Percentiles rank a stretch among this genome's conserved stretches.
Evolutionary conservation across 192 early-diverging fungal species (phyloP).

Genomic region (Pilobolus umbonatus): DNA sequence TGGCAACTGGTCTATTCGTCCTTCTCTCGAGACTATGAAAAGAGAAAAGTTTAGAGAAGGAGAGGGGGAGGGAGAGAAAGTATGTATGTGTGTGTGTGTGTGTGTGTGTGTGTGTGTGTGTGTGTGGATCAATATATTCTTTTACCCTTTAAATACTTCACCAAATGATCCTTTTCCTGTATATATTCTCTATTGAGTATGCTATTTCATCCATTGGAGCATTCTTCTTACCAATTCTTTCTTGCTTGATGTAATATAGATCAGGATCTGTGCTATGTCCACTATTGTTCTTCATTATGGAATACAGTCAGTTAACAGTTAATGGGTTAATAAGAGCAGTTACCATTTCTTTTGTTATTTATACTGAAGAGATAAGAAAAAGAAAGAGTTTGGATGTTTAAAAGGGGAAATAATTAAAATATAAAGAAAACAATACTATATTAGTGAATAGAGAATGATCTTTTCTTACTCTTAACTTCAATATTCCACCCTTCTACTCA

Average conservation of each 20-base stretch:
- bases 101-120: not conserved
- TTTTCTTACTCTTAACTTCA: no score
- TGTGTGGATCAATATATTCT: not conserved
- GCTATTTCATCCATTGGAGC: not conserved
- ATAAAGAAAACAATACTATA: no score
- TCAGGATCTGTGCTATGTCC: constrained; percentile 55
- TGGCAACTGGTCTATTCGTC: constrained; percentile 77
- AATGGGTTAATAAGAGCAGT: no score
- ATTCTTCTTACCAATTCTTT: constrained; percentile 52
- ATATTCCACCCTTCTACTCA: no score
- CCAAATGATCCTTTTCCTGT: constrained; percentile 75
- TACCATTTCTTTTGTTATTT: no score
- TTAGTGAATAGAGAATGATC: no score
- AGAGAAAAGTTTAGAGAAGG: not conserved
- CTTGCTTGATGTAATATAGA: constrained; percentile 60
- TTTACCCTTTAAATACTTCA: constrained; percentile 80
- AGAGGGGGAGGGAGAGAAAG: no score
- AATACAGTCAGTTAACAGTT: no score
- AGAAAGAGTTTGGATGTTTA: no score
- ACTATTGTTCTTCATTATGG: no score
- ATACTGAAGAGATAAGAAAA: no score
- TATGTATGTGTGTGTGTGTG: not conserved
- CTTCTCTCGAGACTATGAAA: constrained; percentile 60
- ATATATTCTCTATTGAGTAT: not conserved
- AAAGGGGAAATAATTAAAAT: no score